Base-by-base conservation (phyloP, 306 rosid species). In the Prunus salicina region DNA sequence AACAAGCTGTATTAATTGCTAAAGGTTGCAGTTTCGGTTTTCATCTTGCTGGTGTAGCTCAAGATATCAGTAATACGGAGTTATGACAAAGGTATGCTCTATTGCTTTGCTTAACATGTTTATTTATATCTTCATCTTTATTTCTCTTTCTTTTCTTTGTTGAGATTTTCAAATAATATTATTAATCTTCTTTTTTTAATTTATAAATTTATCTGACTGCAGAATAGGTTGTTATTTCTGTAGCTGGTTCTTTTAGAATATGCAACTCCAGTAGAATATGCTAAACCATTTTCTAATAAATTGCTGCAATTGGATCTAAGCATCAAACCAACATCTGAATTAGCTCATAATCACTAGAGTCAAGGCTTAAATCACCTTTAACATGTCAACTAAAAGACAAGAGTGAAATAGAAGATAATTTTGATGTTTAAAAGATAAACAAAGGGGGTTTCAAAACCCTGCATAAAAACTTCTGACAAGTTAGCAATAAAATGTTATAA, bases 251-350 rank as follows among this genome's bases (percentile, higher is more conserved):
- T 18, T 18, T 52, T n/a, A 52, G 11, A 52, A 52, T 16, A 53
- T 19, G 27, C 9, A 61, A 25, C 34, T 22, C 27, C 1, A 22
- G 65, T 61, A 32, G 11, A 53, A 53, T 16, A 19, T 19, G 27
- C 43, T 38, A 7, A 27, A 28, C 34, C 38, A 28, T 71, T 64
- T 64, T 80, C 73, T 67, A 77, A 61, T 80, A 77, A 77, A 45
- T 77, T 71, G 73, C 84, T 72, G 22, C 38, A 16, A 45, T 25
- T 73, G 65, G 66, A 72, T 72, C 76, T 72, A 72, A 60, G 34
- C 14, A 30, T 50, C 46, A 51, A 71, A 73, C 62, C 24, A 30
- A 63, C 74, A 66, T 72, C 74, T 73, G 45, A 66, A 79, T 22
- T 47, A n/a, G 66, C 19, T 47, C 46, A 49, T 56, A 61, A 75